phyloP scores from a whole-genome alignment of 345 rosid genomes.

The Lagerstroemia speciosa region DNA sequence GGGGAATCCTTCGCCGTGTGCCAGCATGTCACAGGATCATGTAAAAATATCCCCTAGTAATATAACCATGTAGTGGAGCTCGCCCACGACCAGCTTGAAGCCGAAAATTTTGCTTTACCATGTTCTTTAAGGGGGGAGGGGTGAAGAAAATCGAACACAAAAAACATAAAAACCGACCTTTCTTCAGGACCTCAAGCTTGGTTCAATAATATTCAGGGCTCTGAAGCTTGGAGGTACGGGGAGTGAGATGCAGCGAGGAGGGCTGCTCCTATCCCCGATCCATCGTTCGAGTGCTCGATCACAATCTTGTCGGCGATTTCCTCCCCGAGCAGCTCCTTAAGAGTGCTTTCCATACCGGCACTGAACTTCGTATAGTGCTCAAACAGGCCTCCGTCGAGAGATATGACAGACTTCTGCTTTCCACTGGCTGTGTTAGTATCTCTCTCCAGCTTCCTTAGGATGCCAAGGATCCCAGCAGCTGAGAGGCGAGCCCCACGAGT shows the following conservation, averaged over 20 bases:
- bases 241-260: constrained; percentile 79
- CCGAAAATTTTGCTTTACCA: too few relatives aligned
- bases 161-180: not conserved
- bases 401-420: constrained; percentile 43
- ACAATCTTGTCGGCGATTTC: constrained; percentile 25
- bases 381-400: constrained; percentile 63
- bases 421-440: constrained; percentile 30
- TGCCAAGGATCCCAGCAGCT: constrained; percentile 66
- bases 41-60: too few relatives aligned
- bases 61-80: not conserved
- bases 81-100: not conserved
- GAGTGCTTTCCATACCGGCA: constrained; percentile 36
- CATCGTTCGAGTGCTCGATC: constrained; percentile 52
- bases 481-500: constrained; percentile 65
- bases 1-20: too few relatives aligned
- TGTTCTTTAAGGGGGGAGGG: not conserved
- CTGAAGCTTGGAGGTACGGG: constrained; percentile 31
- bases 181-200: not conserved
- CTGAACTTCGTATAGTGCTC: constrained; percentile 71
- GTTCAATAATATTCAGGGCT: constrained; percentile 8
- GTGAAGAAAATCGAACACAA: not conserved
- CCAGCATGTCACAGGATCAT: too few relatives aligned
- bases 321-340: constrained; percentile 53
- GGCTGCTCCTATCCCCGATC: constrained; percentile 85
- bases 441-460: constrained; percentile 65